A percentile compares a stretch with the other conserved stretches of the same genome.
phyloP scores from a whole-genome alignment of 768 basidiomycete species.

The Trichaptum fuscoviolaceum region DNA sequence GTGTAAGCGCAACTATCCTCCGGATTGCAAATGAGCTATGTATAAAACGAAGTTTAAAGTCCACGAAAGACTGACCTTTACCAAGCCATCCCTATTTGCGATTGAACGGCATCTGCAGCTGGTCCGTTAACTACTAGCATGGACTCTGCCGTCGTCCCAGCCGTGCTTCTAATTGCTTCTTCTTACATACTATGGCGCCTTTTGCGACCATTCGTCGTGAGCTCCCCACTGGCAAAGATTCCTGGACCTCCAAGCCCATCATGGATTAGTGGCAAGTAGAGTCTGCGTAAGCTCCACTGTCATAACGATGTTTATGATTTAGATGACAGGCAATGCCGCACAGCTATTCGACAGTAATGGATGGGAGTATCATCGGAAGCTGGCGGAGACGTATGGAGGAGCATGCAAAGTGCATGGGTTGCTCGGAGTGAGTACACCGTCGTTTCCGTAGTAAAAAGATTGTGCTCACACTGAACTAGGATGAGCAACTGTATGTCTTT shows the following conservation, averaged over 20 bases:
- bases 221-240: constrained; percentile 30
- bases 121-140: no score
- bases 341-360: constrained; percentile 15
- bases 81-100: no score
- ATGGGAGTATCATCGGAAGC: constrained; percentile 14
- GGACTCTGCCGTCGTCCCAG: not conserved
- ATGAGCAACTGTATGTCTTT: constrained; percentile 32
- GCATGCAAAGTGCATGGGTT: constrained; percentile 14
- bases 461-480: constrained; percentile 14
- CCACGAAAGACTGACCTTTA: no score
- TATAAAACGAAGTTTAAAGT: no score
- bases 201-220: constrained; percentile 15
- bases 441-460: not conserved
- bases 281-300: not conserved
- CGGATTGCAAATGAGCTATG: no score
- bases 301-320: no score
- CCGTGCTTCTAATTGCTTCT: constrained; percentile 1
- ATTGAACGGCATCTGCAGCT: no score
- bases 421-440: constrained; percentile 16
- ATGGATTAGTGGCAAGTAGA: constrained; percentile 28
- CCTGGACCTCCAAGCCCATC: constrained; percentile 33
- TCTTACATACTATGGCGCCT: constrained; percentile 20
- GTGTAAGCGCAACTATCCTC: no score
- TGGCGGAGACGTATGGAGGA: constrained; percentile 15
- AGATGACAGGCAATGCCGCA: constrained; percentile 15